phyloP scores from a whole-genome alignment of 1,284 basidiomycete genomes.

The Rhodotorula sp. region DNA sequence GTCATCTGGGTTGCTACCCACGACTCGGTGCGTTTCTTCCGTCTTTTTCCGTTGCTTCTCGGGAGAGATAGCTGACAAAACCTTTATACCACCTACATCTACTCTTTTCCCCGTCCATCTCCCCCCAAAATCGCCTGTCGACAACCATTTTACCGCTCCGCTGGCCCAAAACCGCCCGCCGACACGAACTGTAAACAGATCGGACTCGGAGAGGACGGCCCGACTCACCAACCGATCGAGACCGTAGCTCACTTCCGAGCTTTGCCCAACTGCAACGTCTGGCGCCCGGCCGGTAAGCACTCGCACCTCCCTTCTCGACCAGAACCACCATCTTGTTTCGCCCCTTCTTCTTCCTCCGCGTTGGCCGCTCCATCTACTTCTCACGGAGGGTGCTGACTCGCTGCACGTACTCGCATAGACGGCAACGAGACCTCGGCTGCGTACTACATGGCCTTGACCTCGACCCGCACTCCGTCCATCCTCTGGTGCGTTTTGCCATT shows the following conservation, averaged over 20 bases:
- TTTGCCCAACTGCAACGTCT: conserved; percentile 64
- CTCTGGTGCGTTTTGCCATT: conserved; percentile 49
- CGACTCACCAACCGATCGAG: conserved; percentile 87
- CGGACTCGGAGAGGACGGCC: conserved; percentile 77
- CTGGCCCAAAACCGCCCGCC: background rate
- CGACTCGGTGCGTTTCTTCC: conserved; percentile 43
- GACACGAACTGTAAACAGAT: background rate
- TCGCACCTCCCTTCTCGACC: conserved; percentile 26
- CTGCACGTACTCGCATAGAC: conserved; percentile 52
- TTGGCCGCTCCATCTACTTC: too few relatives aligned
- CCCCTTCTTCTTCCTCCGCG: background rate
- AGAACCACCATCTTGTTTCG: conserved; percentile 53
- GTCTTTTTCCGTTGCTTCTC: background rate
- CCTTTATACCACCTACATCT: too few relatives aligned
- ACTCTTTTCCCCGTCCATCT: conserved; percentile 55
- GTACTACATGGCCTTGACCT: conserved; percentile 74
- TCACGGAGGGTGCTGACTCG: too few relatives aligned
- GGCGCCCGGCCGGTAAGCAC: conserved; percentile 24
- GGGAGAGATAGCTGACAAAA: too few relatives aligned
- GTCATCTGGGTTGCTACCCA: conserved; percentile 85
- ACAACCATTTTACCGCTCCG: background rate
- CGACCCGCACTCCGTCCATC: conserved; percentile 74
- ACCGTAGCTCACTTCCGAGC: conserved; percentile 64
- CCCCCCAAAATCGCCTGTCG: conserved; percentile 45
- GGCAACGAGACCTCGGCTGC: conserved; percentile 92